phyloP scores from a whole-genome alignment of 2,329 filamentous ascomycete species.

The Trichoderma koningii region DNA sequence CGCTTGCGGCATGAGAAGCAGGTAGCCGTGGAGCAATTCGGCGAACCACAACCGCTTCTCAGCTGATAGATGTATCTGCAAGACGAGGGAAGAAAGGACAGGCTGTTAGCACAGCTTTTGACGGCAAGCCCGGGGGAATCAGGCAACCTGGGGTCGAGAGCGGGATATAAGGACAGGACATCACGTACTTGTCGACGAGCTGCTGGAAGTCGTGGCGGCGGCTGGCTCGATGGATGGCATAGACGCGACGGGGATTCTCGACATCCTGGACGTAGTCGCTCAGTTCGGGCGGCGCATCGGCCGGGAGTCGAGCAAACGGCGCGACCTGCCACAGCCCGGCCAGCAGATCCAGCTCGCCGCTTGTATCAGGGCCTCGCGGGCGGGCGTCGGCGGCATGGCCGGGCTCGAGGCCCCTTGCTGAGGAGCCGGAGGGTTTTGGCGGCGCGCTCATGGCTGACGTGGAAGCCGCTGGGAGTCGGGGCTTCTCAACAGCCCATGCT shows the following conservation, averaged over 20 bases:
- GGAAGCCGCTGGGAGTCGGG: conserved; percentile 18
- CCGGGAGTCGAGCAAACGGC: conserved; percentile 60
- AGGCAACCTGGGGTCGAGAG: too few relatives aligned
- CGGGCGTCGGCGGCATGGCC: conserved; percentile 22
- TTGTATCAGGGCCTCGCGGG: conserved; percentile 31
- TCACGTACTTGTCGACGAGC: conserved; percentile 64
- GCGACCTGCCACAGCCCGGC: conserved; percentile 63
- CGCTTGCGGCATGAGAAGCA: conserved; percentile 79
- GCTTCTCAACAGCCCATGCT: conserved; percentile 26
- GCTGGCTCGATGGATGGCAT: conserved; percentile 61
- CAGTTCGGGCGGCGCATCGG: conserved; percentile 62
- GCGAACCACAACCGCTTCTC: conserved; percentile 74
- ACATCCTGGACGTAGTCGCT: conserved; percentile 58
- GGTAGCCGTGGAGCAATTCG: conserved; percentile 70
- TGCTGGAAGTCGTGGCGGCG: conserved; percentile 66
- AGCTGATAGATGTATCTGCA: conserved; percentile 76
- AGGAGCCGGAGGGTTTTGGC: conserved; percentile 26
- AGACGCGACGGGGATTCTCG: conserved; percentile 62
- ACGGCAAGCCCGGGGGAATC: not conserved
- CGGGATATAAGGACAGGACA: not conserved
- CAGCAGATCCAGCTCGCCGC: conserved; percentile 51
- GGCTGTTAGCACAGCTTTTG: not conserved
- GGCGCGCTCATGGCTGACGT: conserved; percentile 31
- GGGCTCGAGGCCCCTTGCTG: conserved; percentile 26
- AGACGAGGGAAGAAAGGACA: not conserved